Percentiles rank a stretch among this genome's conserved stretches.
Conservation (phyloP, 371 early-diverging fungal species). For the Vittaforma corneae region DNA sequence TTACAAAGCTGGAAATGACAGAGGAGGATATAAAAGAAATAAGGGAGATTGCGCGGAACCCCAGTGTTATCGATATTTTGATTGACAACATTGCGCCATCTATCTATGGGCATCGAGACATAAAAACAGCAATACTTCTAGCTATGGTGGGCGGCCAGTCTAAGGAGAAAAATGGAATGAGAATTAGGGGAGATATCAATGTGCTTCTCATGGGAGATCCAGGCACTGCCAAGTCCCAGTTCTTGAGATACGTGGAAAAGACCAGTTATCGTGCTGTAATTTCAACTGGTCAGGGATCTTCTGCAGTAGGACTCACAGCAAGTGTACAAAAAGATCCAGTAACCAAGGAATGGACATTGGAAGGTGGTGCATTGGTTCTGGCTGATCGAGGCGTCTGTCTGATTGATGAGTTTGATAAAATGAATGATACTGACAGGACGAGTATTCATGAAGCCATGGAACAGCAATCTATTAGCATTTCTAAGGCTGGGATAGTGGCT, state of each 20-base stretch:
- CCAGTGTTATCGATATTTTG: slow-evolving; percentile 70
- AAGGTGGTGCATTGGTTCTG: slow-evolving; percentile 94
- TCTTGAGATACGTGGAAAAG: slow-evolving; percentile 87
- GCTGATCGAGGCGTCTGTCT: slow-evolving; percentile 91
- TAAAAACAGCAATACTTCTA: slow-evolving; percentile 85
- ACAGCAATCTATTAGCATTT: slow-evolving; percentile 91
- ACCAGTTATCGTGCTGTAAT: slow-evolving; percentile 87
- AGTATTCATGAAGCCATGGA: slow-evolving; percentile 99
- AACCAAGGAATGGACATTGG: slow-evolving; percentile 92
- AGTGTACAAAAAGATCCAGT: slow-evolving; percentile 86
- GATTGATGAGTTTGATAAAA: slow-evolving; percentile 98
- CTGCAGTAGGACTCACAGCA: slow-evolving; percentile 96
- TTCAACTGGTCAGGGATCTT: slow-evolving; percentile 96
- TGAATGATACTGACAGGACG: slow-evolving; percentile 85
- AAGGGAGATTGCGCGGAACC: slow-evolving; percentile 66
- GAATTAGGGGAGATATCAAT: slow-evolving; percentile 94
- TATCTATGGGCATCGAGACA: slow-evolving; percentile 92
- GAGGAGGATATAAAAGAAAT: slow-evolving; percentile 81
- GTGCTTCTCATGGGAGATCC: slow-evolving; percentile 95
- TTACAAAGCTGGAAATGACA: slow-evolving; percentile 69
- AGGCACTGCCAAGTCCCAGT: slow-evolving; percentile 95
- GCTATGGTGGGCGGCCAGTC: slow-evolving; percentile 88
- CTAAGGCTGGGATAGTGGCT: slow-evolving; percentile 91
- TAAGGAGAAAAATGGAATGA: slow-evolving; percentile 72
- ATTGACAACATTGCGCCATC: slow-evolving; percentile 91